These are phyloP conservation scores for Globisporangium lucens DNA, from an alignment of 352 stramenopile species.

Conservation along the genomic window DNA sequence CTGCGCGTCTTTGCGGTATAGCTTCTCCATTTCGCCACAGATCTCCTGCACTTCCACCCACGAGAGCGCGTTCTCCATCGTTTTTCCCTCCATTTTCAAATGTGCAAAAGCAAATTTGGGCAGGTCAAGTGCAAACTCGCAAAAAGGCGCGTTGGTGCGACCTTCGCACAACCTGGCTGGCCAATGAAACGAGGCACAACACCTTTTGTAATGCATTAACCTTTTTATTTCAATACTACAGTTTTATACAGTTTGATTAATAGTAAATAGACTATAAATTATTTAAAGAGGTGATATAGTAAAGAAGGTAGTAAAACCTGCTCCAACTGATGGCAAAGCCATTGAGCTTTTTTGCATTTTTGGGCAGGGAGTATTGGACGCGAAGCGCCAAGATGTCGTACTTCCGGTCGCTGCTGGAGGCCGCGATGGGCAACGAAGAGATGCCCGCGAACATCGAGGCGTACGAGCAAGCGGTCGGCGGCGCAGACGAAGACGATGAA, in stretches of 20 bases:
- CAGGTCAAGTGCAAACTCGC: not conserved
- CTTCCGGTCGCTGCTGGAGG: slow-evolving; percentile 81
- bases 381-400: slow-evolving; percentile 50
- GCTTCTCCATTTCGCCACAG: slow-evolving; percentile 56
- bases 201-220: not conserved
- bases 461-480: slow-evolving; percentile 28
- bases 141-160: slow-evolving; percentile 15
- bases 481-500: slow-evolving; percentile 24
- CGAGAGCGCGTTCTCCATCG: slow-evolving; percentile 29
- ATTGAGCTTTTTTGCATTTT: slow-evolving; percentile 9
- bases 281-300: not conserved
- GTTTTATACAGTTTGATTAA: not conserved
- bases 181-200: not conserved
- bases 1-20: slow-evolving; percentile 57
- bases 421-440: slow-evolving; percentile 68
- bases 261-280: too few species aligned
- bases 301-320: not conserved
- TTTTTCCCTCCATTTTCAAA: slow-evolving; percentile 30
- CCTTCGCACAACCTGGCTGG: slow-evolving; percentile 27
- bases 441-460: slow-evolving; percentile 46
- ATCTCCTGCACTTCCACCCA: slow-evolving; percentile 71
- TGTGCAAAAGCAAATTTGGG: slow-evolving; percentile 10
- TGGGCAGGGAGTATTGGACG: not conserved
- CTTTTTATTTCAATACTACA: not conserved
- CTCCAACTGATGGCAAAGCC: not conserved